A percentile compares a stretch with the other conserved stretches of the same genome.
These are phyloP conservation scores for Pseudogymnoascus sp. DNA, from an alignment of 2,329 filamentous ascomycete species.

Conservation along the genomic window DNA sequence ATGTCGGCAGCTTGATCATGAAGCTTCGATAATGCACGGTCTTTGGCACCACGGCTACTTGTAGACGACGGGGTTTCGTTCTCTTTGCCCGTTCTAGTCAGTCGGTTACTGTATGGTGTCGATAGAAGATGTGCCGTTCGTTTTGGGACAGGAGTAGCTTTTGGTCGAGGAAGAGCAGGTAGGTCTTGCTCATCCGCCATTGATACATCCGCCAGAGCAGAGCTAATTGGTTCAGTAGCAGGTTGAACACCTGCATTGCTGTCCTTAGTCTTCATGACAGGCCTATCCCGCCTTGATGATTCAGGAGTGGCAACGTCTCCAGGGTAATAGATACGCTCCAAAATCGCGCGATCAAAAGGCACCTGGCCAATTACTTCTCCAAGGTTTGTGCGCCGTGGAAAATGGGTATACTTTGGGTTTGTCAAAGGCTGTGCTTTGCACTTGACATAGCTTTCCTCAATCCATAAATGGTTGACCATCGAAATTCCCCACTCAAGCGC, in stretches of 20 bases:
- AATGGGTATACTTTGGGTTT: slow-evolving; percentile 72
- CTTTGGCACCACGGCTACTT: slow-evolving; percentile 79
- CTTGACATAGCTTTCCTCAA: slow-evolving; percentile 93
- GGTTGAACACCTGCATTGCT: slow-evolving; percentile 21
- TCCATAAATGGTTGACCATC: slow-evolving; percentile 91
- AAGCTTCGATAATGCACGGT: slow-evolving; percentile 68
- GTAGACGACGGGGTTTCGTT: slow-evolving; percentile 74
- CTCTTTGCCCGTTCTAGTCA: slow-evolving; percentile 62
- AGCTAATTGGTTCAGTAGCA: not conserved
- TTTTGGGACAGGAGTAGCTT: not conserved
- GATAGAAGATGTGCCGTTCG: slow-evolving; percentile 20
- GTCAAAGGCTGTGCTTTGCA: slow-evolving; percentile 69
- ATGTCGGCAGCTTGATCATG: slow-evolving; percentile 78
- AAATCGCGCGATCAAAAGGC: slow-evolving; percentile 57
- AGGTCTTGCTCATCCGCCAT: not conserved
- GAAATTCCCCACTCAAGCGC: slow-evolving; percentile 87
- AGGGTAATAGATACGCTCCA: slow-evolving; percentile 60
- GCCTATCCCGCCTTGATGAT: slow-evolving; percentile 35
- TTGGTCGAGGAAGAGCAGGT: not conserved
- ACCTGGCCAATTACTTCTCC: slow-evolving; percentile 91
- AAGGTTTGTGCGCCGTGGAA: slow-evolving; percentile 82
- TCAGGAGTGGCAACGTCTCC: slow-evolving; percentile 31
- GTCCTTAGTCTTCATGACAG: slow-evolving; percentile 39
- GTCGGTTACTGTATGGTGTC: slow-evolving; percentile 47
- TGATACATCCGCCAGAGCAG: not conserved